phyloP scores from a whole-genome alignment of 1,284 basidiomycete species.

The Hortiboletus rubellus region DNA sequence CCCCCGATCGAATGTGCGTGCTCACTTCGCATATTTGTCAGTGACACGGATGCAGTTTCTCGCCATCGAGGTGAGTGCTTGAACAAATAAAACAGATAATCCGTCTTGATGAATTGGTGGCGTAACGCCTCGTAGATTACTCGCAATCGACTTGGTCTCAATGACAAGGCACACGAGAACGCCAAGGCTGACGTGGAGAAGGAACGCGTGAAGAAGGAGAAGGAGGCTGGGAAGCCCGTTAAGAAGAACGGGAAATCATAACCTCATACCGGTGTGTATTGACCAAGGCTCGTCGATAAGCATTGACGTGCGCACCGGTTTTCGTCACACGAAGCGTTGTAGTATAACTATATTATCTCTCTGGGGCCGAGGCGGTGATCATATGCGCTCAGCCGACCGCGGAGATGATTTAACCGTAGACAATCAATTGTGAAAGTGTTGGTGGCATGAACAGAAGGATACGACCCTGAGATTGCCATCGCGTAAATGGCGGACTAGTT shows the following conservation, averaged over 20 bases:
- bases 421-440: constrained; percentile 3
- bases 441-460: constrained; percentile 6
- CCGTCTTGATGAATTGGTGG: constrained; percentile 7
- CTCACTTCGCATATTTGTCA: constrained; percentile 27
- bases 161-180: constrained; percentile 83
- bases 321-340: not conserved
- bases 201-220: constrained; percentile 54
- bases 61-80: constrained; percentile 72
- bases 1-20: not conserved
- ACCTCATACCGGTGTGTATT: not conserved
- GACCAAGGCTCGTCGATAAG: not conserved
- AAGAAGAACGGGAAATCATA: constrained; percentile 41
- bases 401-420: constrained; percentile 21
- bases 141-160: constrained; percentile 89
- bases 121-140: constrained; percentile 63
- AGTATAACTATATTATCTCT: constrained; percentile 1
- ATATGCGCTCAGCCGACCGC: not conserved
- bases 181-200: constrained; percentile 72
- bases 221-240: constrained; percentile 42
- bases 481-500: not conserved
- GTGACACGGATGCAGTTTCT: constrained; percentile 89
- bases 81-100: not conserved
- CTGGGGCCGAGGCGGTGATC: not conserved
- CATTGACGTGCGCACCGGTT: not conserved
- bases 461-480: not conserved